phyloP scores from a whole-genome alignment of 2,329 filamentous ascomycete genomes.

The Trichoderma atrobrunneum region DNA sequence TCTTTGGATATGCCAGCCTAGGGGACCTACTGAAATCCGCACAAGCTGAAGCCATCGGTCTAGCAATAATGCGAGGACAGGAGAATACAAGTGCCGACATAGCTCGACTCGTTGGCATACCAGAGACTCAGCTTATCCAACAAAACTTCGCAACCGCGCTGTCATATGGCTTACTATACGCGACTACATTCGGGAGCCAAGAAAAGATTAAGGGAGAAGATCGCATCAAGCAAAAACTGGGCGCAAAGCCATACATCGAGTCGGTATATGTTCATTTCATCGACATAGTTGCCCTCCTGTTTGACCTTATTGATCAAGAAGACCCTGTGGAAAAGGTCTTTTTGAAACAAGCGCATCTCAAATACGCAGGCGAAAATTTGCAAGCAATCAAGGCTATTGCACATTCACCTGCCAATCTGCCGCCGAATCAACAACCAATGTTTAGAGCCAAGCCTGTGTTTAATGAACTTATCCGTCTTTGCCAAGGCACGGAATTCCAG shows the following conservation, averaged over 20 bases:
- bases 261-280: conserved; percentile 69
- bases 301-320: conserved; percentile 76
- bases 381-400: conserved; percentile 66
- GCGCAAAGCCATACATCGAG: conserved; percentile 60
- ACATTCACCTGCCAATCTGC: conserved; percentile 62
- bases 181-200: conserved; percentile 29
- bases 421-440: conserved; percentile 79
- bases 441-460: conserved; percentile 77
- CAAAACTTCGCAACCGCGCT: conserved; percentile 73
- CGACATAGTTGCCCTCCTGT: conserved; percentile 71
- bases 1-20: conserved; percentile 75
- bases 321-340: conserved; percentile 68
- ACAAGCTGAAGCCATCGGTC: conserved; percentile 73
- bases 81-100: conserved; percentile 61
- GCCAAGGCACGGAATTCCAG: conserved; percentile 66
- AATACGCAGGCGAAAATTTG: conserved; percentile 62
- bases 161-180: conserved; percentile 77
- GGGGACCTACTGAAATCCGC: conserved; percentile 66
- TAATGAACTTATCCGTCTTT: conserved; percentile 75
- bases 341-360: conserved; percentile 55
- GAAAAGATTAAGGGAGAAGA: conserved; percentile 59
- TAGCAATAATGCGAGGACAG: conserved; percentile 79
- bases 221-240: conserved; percentile 66
- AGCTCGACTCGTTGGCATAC: conserved; percentile 53
- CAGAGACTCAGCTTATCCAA: conserved; percentile 58